Conservation (phyloP, 768 basidiomycete genomes). For the Suillus spraguei region DNA sequence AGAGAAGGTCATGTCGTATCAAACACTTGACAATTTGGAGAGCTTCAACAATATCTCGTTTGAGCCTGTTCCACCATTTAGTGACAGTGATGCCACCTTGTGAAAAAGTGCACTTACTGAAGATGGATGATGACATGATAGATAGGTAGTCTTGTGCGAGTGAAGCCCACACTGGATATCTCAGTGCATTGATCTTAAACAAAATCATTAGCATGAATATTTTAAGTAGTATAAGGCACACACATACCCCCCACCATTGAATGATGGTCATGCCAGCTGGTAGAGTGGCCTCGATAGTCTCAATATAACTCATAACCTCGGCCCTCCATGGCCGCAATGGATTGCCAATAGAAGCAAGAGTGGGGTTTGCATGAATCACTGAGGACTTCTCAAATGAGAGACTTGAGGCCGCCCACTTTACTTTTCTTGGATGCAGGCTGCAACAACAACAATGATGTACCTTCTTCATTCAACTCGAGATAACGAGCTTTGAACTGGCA, state of each 20-base stretch:
- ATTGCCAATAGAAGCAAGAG: not conserved
- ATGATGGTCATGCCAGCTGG: constrained; percentile 24
- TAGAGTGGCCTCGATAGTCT: constrained; percentile 1
- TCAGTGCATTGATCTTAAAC: constrained; percentile 21
- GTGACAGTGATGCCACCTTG: constrained; percentile 39
- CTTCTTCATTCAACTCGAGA: not conserved
- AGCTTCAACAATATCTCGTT: constrained; percentile 38
- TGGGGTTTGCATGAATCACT: constrained; percentile 10
- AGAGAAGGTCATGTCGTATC: constrained; percentile 26
- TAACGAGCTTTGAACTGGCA: constrained; percentile 20
- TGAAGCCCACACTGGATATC: constrained; percentile 38
- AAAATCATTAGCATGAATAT: not conserved
- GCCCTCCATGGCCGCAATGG: constrained; percentile 21
- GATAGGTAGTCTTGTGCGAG: constrained; percentile 40
- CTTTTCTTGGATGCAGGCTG: constrained; percentile 10
- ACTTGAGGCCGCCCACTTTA: not conserved
- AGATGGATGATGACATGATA: constrained; percentile 40
- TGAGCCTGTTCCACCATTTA: constrained; percentile 35
- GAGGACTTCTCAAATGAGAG: constrained; percentile 8
- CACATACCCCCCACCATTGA: constrained; percentile 39
- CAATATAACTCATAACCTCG: constrained; percentile 27
- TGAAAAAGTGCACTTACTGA: constrained; percentile 43
- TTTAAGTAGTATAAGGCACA: constrained; percentile 8
- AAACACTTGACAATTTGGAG: constrained; percentile 33
- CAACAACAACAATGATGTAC: not conserved